Evolutionary conservation across 2,329 filamentous ascomycete species (phyloP).

Genomic region (Xylariaceae sp.): DNA sequence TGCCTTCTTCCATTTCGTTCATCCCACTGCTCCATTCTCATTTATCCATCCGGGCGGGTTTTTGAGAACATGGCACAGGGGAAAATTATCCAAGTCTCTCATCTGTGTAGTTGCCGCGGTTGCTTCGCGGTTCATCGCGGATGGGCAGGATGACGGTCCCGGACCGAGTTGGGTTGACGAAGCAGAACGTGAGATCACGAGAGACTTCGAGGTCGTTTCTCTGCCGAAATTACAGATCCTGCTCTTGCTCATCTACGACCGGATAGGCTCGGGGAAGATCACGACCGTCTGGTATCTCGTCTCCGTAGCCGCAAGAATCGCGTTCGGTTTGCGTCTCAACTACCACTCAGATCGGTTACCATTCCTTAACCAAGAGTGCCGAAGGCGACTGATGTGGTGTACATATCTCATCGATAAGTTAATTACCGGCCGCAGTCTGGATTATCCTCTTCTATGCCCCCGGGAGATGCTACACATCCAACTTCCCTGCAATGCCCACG

Average conservation of each 20-base stretch:
- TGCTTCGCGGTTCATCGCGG: neutral
- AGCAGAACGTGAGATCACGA: neutral
- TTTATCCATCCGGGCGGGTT: too few relatives aligned
- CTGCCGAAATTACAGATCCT: neutral
- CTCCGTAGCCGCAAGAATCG: neutral
- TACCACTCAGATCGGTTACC: neutral
- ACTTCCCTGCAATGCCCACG: too few relatives aligned
- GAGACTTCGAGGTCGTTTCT: neutral
- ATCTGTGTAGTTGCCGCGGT: too few relatives aligned
- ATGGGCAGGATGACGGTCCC: neutral
- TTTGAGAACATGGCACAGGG: too few relatives aligned
- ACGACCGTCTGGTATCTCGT: conserved; percentile 1
- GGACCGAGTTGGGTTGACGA: neutral
- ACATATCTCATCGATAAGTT: too few relatives aligned
- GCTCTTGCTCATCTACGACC: neutral
- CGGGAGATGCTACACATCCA: too few relatives aligned
- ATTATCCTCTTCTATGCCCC: too few relatives aligned
- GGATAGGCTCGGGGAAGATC: neutral
- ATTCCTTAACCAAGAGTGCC: conserved; percentile 1
- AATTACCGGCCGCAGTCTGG: too few relatives aligned
- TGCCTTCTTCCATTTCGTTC: too few relatives aligned
- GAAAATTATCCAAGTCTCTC: too few relatives aligned
- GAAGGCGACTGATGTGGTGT: too few relatives aligned
- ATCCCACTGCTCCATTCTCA: too few relatives aligned
- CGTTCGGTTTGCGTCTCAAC: neutral